Base-by-base conservation (phyloP, 2,329 filamentous ascomycete species). In the Chaetoscypha palmicola region DNA sequence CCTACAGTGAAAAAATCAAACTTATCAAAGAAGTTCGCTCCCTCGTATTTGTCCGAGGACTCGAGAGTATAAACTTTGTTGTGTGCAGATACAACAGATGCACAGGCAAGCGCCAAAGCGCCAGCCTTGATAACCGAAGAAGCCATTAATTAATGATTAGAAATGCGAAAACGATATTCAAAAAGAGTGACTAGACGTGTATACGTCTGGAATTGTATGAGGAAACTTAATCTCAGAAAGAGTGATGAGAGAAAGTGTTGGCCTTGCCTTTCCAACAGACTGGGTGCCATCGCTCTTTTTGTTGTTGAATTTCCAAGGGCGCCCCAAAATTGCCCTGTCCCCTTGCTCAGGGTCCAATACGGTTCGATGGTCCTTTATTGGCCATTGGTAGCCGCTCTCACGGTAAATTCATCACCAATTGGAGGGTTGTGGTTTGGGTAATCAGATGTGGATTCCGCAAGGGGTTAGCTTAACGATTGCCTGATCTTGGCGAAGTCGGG, bases 1-100 rank as follows among this genome's bases (percentile, higher is more conserved):
- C 54, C 23, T 49, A 57, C 64, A 41, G 60, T 67, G 62, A 71
- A 77, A 64, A 80, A 79, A 47, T 67, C 66, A 58, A 76, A 77
- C 48, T 67, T 67, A 35, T 65, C 65, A 35, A 73, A 59, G 30
- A 74, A 61, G 33, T 63, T 59, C 40, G 65, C 61, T 36, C 69
- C 69, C 10, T 59, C 58, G 43, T 69, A 73, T 19, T 66, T 42
- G 35, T 57, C 54, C 9, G 26, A 30, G 5, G 31, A 14, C 21
- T 32, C 45, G 12, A 20, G 23, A 11, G 41, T 38, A 41, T 52
- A 56, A 32, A 44, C 22, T 5, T 41, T 36, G n/a, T 42, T 45
- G 12, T n/a, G n/a, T n/a, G 37, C 46, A 38, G 31, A 39, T 11
- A 40, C 52, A 24, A 33, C 38, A 14, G 40, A 41, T 34, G 45